These are phyloP conservation scores for Amorphotheca resinae DNA, from an alignment of 495 filamentous ascomycete genomes.

Conservation along the genomic window DNA sequence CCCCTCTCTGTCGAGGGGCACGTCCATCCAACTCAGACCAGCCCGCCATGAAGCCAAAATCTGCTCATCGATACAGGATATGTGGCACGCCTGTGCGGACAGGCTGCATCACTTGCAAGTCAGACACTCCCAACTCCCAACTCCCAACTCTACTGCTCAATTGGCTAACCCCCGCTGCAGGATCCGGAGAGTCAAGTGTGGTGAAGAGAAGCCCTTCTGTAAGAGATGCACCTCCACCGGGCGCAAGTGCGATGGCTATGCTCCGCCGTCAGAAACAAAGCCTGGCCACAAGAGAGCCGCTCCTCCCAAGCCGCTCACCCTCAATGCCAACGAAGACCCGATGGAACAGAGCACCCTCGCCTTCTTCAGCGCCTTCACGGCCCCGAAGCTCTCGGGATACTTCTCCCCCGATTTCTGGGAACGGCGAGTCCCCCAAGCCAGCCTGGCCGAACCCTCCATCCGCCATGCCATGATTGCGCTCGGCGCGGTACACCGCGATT, in stretches of 20 bases:
- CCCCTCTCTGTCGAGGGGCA: neutral
- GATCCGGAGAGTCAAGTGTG: conserved; percentile 33
- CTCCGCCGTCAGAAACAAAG: neutral
- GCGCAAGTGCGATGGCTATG: conserved; percentile 32
- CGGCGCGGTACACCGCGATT: conserved; percentile 22
- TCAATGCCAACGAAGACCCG: neutral
- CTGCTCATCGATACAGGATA: conserved; percentile 1
- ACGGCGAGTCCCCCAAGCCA: conserved; percentile 27
- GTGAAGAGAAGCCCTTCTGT: conserved; percentile 30
- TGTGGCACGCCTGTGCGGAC: conserved; percentile 5
- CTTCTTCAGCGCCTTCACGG: conserved; percentile 10
- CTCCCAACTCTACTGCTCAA: no score
- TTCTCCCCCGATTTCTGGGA: conserved; percentile 32
- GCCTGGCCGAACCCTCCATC: conserved; percentile 27
- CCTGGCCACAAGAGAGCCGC: neutral
- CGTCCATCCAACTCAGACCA: neutral
- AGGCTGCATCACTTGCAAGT: conserved; percentile 17
- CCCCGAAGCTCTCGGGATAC: conserved; percentile 24
- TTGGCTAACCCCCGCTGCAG: conserved; percentile 12
- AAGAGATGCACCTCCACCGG: conserved; percentile 29
- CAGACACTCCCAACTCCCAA: neutral
- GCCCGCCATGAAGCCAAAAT: conserved; percentile 4
- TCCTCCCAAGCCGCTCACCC: neutral
- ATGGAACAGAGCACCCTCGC: conserved; percentile 6
- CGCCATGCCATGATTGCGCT: conserved; percentile 32